Evolutionary conservation across 768 basidiomycete species (phyloP), one percentile per base, ranked within the genome.

Genomic region (Pseudohyphozyma bogoriensis): DNA sequence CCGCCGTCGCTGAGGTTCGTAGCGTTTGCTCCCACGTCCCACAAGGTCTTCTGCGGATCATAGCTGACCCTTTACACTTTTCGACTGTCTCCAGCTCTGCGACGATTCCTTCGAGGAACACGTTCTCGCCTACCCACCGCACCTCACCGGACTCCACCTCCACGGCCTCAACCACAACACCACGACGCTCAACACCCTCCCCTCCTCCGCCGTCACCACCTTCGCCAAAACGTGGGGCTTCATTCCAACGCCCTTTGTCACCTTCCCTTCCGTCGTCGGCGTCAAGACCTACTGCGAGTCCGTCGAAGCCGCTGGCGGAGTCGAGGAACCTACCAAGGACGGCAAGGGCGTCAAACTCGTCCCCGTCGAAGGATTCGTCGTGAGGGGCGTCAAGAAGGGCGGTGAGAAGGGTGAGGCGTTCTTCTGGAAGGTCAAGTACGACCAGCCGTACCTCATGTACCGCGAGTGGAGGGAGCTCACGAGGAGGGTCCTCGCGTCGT

Each of bases 371-470:
- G 93, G 92, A 4, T 96, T 96, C 71, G 92, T 97, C 69, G 89
- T 96, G 13, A 83, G 92, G 74, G 53, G 78, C 77, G 4, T 79
- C 77, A 31, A 52, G 18, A 74, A 72, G 53, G 72, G 68, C 32
- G 69, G 68, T 49, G 69, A 62, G 56, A 68, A 72, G 26, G 69
- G 65, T n/a, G 69, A 70, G 61, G 85, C 89, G 0, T 93, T 96
- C 79, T 96, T 99, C 80, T 97, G 95, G 83, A 99, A 99, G 72
- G 80, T 97, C 76, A 99, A 99, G 73, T 97, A 96, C 73, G 91
- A 97, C 73, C 89, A 97, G 71, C 93, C 93, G 3, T 99, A 99
- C 72, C 84, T 96, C 80, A 92, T 93, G 83, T 97, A 95, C 75
- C 85, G 95, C 57, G 88, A 92, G 72, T 97, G 91, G 90, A 81